Evolutionary conservation across 495 filamentous ascomycete species (phyloP).

Genomic region (Talaromyces borbonicus): DNA sequence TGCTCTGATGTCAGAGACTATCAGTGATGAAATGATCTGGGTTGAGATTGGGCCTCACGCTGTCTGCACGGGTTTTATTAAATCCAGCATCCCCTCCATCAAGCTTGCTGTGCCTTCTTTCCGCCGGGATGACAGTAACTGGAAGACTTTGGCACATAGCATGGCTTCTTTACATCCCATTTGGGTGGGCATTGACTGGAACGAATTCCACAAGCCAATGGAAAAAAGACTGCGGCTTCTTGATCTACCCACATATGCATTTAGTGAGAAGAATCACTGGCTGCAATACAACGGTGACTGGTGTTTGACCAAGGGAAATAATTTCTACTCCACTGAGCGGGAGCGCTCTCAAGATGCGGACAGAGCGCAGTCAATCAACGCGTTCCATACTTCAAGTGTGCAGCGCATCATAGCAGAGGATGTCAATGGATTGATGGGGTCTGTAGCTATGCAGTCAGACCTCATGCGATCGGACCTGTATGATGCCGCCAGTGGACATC

Average conservation of each 20-base stretch:
- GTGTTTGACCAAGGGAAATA: conserved; percentile 24
- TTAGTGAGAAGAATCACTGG: conserved; percentile 33
- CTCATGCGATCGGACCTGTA: conserved; percentile 25
- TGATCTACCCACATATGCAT: conserved; percentile 54
- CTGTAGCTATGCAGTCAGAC: conserved; percentile 20
- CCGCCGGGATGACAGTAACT: conserved; percentile 32
- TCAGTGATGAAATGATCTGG: conserved; percentile 15
- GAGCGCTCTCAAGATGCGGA: too few species aligned
- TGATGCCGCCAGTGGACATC: conserved; percentile 20
- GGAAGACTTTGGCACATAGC: conserved; percentile 43
- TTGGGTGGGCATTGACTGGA: conserved; percentile 55
- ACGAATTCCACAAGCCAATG: conserved; percentile 56
- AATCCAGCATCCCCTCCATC: conserved; percentile 11
- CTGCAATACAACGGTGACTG: conserved; percentile 29
- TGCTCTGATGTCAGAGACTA: conserved; percentile 10
- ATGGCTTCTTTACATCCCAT: conserved; percentile 44
- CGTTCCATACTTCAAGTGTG: conserved; percentile 13
- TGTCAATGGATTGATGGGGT: conserved; percentile 9
- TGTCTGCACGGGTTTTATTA: conserved; percentile 18
- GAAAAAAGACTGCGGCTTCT: conserved; percentile 40
- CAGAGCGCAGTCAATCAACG: conserved; percentile 12
- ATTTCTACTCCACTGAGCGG: conserved; percentile 19
- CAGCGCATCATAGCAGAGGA: conserved; percentile 21
- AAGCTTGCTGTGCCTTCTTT: conserved; percentile 35
- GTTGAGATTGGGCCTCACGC: conserved; percentile 37